Evolutionary conservation across 805 yeast species (phyloP).

Genomic region (Candida golubevii): DNA sequence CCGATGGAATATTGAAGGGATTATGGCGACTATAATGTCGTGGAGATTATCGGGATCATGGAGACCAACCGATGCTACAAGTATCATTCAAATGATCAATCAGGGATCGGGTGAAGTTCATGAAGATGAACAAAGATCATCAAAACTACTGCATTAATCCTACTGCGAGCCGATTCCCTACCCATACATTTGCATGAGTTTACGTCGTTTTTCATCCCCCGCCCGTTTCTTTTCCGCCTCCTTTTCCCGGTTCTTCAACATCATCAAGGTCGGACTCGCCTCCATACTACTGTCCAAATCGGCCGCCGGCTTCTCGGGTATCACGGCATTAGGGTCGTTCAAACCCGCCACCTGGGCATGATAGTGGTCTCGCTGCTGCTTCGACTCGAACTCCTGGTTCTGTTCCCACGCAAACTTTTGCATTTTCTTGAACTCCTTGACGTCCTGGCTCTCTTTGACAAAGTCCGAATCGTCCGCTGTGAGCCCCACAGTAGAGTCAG

Average conservation of each 20-base stretch:
- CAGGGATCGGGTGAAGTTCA: too few species aligned
- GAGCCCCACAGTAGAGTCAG: conserved; percentile 24
- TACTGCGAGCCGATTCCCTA: not conserved
- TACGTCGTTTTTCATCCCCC: conserved; percentile 7
- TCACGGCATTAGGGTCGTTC: conserved; percentile 10
- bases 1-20: too few species aligned
- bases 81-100: too few species aligned
- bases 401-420: conserved; percentile 48
- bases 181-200: conserved; percentile 14
- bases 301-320: conserved; percentile 12
- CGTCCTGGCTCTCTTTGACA: conserved; percentile 44
- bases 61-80: too few species aligned
- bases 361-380: conserved; percentile 9
- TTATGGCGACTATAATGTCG: too few species aligned
- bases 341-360: conserved; percentile 11
- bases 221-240: conserved; percentile 17
- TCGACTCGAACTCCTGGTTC: conserved; percentile 14
- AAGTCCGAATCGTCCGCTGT: conserved; percentile 16
- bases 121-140: too few species aligned
- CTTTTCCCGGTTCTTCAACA: conserved; percentile 22
- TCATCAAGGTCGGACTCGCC: conserved; percentile 37
- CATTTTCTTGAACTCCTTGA: conserved; percentile 45
- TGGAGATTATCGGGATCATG: too few species aligned
- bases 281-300: conserved; percentile 30
- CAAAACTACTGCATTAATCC: too few species aligned